Evolutionary conservation across 176 grass and related monocot species (phyloP), one percentile per base, ranked within the genome.

Genomic region (Musa acuminata): DNA sequence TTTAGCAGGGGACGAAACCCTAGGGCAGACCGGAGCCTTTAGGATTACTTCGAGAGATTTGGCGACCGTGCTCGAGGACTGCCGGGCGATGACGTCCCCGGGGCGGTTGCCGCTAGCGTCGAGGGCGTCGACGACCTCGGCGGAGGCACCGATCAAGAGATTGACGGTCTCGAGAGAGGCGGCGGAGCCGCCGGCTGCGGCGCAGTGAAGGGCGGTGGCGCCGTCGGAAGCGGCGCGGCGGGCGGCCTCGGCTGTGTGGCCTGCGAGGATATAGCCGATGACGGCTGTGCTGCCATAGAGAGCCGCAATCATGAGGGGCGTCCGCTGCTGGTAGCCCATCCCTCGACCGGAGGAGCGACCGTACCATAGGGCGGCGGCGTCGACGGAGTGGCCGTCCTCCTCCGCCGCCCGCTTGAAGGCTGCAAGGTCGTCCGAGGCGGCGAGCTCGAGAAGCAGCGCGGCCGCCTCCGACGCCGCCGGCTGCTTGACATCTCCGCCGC

Each of bases 291-390:
- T 86, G 16, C 95, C 95, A 64, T 91, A 99, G 29, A 94, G 65
- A 63, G 90, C 88, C 9, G 90, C 95, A 1, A 99, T 84, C 95
- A 99, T 99, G 58, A 89, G 84, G 1, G 94, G 86, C 16, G 90
- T 89, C 11, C 94, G 86, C 58, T 73, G 50, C 83, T 97, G 87
- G 49, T 84, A 43, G 11, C 80, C 82, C 9, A 82, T 55, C 13
- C 72, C 72, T 24, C 74, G 26, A 64, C 78, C 0, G 51, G 65
- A 1, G 82, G 86, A 94, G 0, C 89, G 95, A 0, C 86, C 86
- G 43, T 94, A 99, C 95, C 95, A 99, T 0, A 59, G 69, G 3
- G 24, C 55, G 6, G 49, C 67, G 0, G 11, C 49, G 13, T 80
- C 72, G 17, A 91, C 3, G 1, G 69, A 16, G 5, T 55, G 59